Base-by-base conservation (phyloP, 352 stramenopile genomes). In the Pythium rishiriense region DNA sequence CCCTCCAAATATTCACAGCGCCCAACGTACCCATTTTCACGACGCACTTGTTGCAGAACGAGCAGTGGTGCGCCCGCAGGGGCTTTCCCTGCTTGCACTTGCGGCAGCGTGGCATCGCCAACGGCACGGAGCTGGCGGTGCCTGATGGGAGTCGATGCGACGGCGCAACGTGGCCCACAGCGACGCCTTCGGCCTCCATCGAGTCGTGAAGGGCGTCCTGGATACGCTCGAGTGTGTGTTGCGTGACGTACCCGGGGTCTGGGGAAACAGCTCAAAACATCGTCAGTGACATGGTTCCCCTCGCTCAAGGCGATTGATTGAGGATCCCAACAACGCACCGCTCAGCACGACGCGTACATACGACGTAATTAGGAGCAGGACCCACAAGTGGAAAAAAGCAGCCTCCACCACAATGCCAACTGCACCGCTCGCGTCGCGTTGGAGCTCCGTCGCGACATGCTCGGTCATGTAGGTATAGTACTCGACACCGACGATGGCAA, bases 161-260 rank as follows among this genome's bases (percentile, higher is more conserved):
- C 29, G 57, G 46, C n/a, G 46, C 57, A 19, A 28, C 0, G 24
- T 57, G 50, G 31, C 35, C 59, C 55, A 48, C 42, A 21, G 31
- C 22, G 29, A 73, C 43, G 37, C 49, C 52, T 1, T 70, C 73
- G 56, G 78, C 63, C 60, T 93, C 85, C 37, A 95, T 70, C 6
- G 74, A 79, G 48, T 86, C 68, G 52, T 92, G 76, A 46, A 88
- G 66, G 2, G 76, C 81, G 25, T 91, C 82, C 45, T 80, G 69
- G 29, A 91, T 68, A 31, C 70, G 69, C 52, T 92, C 76, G 45
- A 93, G 71, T 29, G 87, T 75, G 15, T 65, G 50, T 15, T 79
- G 68, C 19, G 83, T 93, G 48, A 95, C 81, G 58, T 92, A 94
- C 53, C 87, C 87, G 5, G 87, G 87, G 52, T 95, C 87, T 93